Conservation (phyloP, 306 rosid genomes). For the Rosa rugosa region DNA sequence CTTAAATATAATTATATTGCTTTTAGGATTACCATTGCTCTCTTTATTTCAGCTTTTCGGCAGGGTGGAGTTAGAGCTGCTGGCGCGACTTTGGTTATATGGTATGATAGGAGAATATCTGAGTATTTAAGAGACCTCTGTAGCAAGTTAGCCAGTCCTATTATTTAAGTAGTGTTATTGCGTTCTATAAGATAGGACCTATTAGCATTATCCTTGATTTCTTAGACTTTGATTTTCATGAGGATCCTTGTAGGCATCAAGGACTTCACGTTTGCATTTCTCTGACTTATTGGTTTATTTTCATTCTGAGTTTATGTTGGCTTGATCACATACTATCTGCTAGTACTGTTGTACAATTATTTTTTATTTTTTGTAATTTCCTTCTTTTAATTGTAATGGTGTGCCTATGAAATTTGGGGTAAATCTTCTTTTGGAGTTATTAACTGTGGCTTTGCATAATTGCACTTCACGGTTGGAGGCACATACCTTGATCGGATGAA, state of each 20-base stretch:
- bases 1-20: slow-evolving; percentile 53
- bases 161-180: slow-evolving; percentile 30
- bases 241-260: neutral
- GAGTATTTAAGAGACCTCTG: slow-evolving; percentile 67
- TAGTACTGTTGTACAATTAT: neutral
- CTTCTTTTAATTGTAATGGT: neutral
- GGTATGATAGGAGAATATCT: slow-evolving; percentile 90
- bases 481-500: neutral
- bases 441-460: neutral
- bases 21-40: slow-evolving; percentile 79
- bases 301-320: neutral
- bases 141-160: slow-evolving; percentile 50
- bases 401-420: neutral
- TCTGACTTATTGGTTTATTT: neutral
- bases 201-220: slow-evolving; percentile 5
- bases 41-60: slow-evolving; percentile 78
- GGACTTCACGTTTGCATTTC: neutral
- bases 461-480: neutral
- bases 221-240: neutral
- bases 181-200: slow-evolving; percentile 30
- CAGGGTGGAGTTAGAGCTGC: slow-evolving; percentile 92
- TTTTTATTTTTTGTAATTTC: too few species aligned
- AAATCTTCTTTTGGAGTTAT: neutral
- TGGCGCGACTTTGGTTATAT: slow-evolving; percentile 76
- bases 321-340: neutral